Base-by-base conservation (phyloP, 306 rosid species). In the Pueraria montana region DNA sequence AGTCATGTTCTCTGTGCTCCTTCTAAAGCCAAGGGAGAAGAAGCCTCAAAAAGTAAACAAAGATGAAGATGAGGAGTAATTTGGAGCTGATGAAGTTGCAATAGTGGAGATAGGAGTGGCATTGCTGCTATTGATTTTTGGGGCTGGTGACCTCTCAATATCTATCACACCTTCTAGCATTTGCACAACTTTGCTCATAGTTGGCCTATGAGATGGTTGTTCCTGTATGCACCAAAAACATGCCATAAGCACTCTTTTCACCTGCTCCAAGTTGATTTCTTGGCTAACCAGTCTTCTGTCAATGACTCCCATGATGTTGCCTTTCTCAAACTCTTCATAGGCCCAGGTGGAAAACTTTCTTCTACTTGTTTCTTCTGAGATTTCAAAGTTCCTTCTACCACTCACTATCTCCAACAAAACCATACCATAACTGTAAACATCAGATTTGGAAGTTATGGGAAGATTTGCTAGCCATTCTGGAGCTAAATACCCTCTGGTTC, bases 191-290 rank as follows among this genome's bases (percentile, higher is more conserved):
- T 87, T 89, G 46, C 95, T 87, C 97, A 94, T 92, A 38, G 76
- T 87, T 46, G 97, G 98, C 84, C 98, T 89, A 58, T 86, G 85
- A 53, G 91, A 88, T 34, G 97, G 98, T 27, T 88, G 97, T 67
- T 94, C 97, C 46, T 94, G 97, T 70, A 90, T 92, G 91, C 98
- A 94, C 97, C 98, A 94, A 80, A 92, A 92, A 76, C 94, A 74
- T 68, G 86, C 94, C 80, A 89, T 55, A 84, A 94, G 73, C 52
- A 93, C 88, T 72, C 98, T 87, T 61, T 8, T 78, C 40, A 82
- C 92, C 86, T 92, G 89, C 48, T 88, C 94, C 87, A 92, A 83
- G 21, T 92, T 86, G 1, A 94, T 72, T 64, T 85, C 94, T 83
- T 86, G 85, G 56, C 72, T 86, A 72, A 46, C 50, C 27, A 92